These are phyloP conservation scores for Apiospora marii DNA, from an alignment of 2,329 filamentous ascomycete species.

Conservation along the genomic window DNA sequence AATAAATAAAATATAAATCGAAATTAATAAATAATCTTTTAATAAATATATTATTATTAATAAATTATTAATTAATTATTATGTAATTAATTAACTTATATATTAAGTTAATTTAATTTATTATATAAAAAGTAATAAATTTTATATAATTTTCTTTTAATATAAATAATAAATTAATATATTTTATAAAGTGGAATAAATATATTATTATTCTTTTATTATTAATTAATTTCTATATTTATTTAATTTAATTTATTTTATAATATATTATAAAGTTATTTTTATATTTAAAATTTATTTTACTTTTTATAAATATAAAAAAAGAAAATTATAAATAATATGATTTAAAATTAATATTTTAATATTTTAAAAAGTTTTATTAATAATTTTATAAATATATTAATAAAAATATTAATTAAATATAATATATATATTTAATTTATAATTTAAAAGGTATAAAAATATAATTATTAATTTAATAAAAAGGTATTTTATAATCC, in stretches of 20 bases:
- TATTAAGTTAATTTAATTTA: no score
- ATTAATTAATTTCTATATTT: no score
- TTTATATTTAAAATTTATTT: not conserved
- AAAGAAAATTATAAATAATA: not conserved
- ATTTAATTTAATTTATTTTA: not conserved
- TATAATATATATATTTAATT: not conserved
- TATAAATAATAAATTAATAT: not conserved
- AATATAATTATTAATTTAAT: not conserved
- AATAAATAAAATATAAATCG: no score
- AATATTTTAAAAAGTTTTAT: no score
- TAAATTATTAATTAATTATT: no score
- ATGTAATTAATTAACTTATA: no score
- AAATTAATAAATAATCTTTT: no score
- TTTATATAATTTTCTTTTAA: not conserved
- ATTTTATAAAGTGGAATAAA: no score
- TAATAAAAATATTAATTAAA: not conserved
- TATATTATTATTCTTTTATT: no score
- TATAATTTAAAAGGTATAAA: not conserved
- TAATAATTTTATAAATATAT: not conserved
- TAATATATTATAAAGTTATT: not conserved
- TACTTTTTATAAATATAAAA: not conserved
- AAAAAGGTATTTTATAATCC: not conserved
- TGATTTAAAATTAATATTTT: not conserved
- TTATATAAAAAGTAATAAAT: not conserved
- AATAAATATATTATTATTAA: no score